Percentiles rank a stretch among this genome's conserved stretches.
Evolutionary conservation across 768 basidiomycete genomes (phyloP).

Genomic region (Boletus pseudopeckii): DNA sequence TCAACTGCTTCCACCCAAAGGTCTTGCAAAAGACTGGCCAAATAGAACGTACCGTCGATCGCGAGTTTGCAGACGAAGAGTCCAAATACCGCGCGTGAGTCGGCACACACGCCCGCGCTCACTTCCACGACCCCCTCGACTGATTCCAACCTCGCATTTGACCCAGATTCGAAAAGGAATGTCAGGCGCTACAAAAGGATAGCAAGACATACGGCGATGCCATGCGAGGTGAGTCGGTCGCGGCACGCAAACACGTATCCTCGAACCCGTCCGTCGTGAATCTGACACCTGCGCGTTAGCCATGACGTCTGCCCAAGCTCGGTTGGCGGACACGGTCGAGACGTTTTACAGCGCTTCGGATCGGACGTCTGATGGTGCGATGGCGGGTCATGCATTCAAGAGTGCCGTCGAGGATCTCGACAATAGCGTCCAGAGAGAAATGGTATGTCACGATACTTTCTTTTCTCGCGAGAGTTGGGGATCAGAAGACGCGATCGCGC

Average conservation of each 20-base stretch:
- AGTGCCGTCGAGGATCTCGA: conserved; percentile 94
- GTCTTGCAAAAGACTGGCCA: conserved; percentile 98
- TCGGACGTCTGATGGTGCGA: conserved; percentile 83
- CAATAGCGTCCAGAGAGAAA: conserved; percentile 73
- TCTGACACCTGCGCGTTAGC: conserved; percentile 42
- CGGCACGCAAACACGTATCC: neutral
- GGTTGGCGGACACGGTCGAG: conserved; percentile 91
- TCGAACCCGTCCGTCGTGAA: neutral
- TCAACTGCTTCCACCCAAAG: conserved; percentile 36
- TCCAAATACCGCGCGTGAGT: conserved; percentile 84
- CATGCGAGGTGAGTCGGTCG: conserved; percentile 68
- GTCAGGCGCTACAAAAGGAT: conserved; percentile 88
- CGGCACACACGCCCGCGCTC: neutral
- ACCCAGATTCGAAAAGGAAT: conserved; percentile 92
- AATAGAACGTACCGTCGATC: conserved; percentile 92
- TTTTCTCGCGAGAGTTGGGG: neutral
- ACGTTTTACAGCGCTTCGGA: conserved; percentile 88
- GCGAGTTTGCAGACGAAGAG: conserved; percentile 92
- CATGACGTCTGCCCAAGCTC: conserved; percentile 91
- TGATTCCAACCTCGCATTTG: neutral
- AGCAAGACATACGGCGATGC: conserved; percentile 93
- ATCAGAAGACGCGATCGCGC: neutral
- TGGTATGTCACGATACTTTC: conserved; percentile 50
- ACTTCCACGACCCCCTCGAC: neutral
- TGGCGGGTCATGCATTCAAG: conserved; percentile 96